A percentile compares a stretch with the other conserved stretches of the same genome.
Evolutionary conservation across 2,329 filamentous ascomycete genomes (phyloP).

Genomic region (Fusarium sp.): DNA sequence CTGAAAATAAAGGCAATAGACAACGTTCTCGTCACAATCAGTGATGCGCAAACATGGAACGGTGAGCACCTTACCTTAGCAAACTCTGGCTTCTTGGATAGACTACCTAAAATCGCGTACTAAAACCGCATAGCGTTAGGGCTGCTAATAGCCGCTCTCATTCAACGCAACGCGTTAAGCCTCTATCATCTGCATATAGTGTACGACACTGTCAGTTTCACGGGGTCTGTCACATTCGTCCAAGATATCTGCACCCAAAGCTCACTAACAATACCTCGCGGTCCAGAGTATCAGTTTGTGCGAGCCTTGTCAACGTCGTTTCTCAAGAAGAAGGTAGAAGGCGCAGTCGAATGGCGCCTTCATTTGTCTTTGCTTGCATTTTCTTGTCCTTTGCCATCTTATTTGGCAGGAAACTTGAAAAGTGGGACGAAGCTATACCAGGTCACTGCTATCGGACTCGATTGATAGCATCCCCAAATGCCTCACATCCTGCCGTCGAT

Average conservation of each 20-base stretch:
- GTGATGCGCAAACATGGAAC: conserved; percentile 10
- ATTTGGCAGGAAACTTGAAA: not conserved
- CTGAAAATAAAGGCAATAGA: too few species aligned
- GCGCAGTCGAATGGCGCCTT: too few species aligned
- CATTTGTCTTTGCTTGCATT: too few species aligned
- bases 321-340: too few species aligned
- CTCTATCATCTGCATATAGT: conserved; percentile 18
- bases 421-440: conserved; percentile 1
- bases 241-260: too few species aligned
- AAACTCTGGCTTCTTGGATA: not conserved
- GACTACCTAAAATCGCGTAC: too few species aligned
- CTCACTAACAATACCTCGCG: too few species aligned
- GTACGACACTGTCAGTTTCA: conserved; percentile 18
- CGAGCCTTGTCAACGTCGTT: conserved; percentile 1
- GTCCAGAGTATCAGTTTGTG: conserved; percentile 13
- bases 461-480: not conserved
- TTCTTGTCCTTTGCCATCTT: not conserved
- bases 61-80: not conserved
- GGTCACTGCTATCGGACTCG: conserved; percentile 7
- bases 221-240: not conserved
- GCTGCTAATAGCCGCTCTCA: conserved; percentile 1
- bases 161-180: conserved; percentile 6
- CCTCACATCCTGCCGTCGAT: not conserved
- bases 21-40: conserved; percentile 2
- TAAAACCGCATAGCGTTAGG: not conserved